Conservation (phyloP, 108 stramenopile species). For the Cafeteria roenbergensis region DNA sequence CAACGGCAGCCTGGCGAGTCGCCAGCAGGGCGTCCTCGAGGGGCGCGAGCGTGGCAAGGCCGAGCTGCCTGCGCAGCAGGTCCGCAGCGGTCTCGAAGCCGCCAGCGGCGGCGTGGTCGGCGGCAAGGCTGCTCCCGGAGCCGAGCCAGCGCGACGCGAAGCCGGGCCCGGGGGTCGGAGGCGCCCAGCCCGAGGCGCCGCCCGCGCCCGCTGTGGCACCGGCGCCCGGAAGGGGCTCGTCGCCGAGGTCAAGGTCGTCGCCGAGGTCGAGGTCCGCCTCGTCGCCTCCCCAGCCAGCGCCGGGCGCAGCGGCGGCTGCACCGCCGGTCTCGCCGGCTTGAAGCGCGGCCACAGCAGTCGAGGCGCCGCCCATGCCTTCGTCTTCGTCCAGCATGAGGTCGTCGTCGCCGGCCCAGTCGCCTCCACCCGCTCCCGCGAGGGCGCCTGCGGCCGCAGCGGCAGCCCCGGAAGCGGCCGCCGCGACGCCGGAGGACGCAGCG, state of each 20-base stretch:
- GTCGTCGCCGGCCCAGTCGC: slow-evolving; percentile 13
- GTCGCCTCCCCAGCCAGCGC: slow-evolving; percentile 17
- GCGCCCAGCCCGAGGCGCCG: slow-evolving; percentile 43
- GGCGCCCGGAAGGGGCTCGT: neutral
- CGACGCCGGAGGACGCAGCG: too few relatives aligned
- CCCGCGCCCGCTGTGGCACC: slow-evolving; percentile 26
- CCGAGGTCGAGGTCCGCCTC: slow-evolving; percentile 40
- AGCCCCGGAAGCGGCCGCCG: too few relatives aligned
- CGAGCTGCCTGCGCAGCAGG: slow-evolving; percentile 89
- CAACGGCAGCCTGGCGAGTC: slow-evolving; percentile 62
- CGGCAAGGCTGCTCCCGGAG: slow-evolving; percentile 50
- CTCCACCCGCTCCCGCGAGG: neutral
- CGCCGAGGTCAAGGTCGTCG: slow-evolving; percentile 21
- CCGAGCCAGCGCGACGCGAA: too few relatives aligned
- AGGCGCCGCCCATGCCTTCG: slow-evolving; percentile 3
- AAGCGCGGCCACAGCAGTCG: too few relatives aligned
- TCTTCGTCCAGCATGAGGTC: slow-evolving; percentile 19
- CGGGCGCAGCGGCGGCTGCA: neutral
- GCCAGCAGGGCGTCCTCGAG: slow-evolving; percentile 57
- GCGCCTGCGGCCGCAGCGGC: too few relatives aligned
- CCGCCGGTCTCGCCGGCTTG: too few relatives aligned
- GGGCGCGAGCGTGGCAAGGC: slow-evolving; percentile 73
- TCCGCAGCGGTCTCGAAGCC: slow-evolving; percentile 79
- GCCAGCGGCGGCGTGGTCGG: slow-evolving; percentile 93
- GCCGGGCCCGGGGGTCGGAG: slow-evolving; percentile 69